Evolutionary conservation across 306 rosid genomes (phyloP), one percentile per base, ranked within the genome.

Genomic region (Quercus rubra): DNA sequence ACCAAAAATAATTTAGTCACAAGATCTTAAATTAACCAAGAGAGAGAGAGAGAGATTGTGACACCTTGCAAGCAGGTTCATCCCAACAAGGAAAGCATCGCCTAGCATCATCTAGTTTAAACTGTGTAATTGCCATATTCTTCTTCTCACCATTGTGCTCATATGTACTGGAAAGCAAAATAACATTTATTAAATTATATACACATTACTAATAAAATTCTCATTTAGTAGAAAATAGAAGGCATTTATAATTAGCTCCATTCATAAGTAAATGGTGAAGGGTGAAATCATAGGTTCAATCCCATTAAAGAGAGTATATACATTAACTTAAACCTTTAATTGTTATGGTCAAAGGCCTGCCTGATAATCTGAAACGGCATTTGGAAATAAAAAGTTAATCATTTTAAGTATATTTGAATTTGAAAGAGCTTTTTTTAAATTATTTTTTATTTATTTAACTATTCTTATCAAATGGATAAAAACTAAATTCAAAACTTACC

Each of bases 31-130:
- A 33, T 18, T 5, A 67, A 21, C 52, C 7, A 0, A 30, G 33
- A 33, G 38, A 33, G 38, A 67, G 20, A 71, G 79, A 77, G 71
- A 52, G 57, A 71, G 73, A 70, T 15, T 76, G 70, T 61, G n/a
- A 30, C 19, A 95, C 99, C 99, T 95, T 95, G 86, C 87, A 91
- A 74, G 97, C 97, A 67, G 98, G 99, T 82, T 95, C 99, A 80
- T 95, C 99, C 99, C 99, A 95, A 85, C 99, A 95, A 17, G 98
- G 99, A 85, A 95, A 95, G 86, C 99, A 95, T 74, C 91, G 82
- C 83, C 99, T 90, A 56, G 99, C 99, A 92, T 92, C 97, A 84
- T 88, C 96, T 11, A 97, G 97, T 82, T 95, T 97, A 89, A 95
- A 95, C 86, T 92, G 99, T 19, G 98, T 92, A 78, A 95, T 96